Evolutionary conservation across 169 alveolate genomes (phyloP), one percentile per base, ranked within the genome.

Genomic region (Eimeria maxima): DNA sequence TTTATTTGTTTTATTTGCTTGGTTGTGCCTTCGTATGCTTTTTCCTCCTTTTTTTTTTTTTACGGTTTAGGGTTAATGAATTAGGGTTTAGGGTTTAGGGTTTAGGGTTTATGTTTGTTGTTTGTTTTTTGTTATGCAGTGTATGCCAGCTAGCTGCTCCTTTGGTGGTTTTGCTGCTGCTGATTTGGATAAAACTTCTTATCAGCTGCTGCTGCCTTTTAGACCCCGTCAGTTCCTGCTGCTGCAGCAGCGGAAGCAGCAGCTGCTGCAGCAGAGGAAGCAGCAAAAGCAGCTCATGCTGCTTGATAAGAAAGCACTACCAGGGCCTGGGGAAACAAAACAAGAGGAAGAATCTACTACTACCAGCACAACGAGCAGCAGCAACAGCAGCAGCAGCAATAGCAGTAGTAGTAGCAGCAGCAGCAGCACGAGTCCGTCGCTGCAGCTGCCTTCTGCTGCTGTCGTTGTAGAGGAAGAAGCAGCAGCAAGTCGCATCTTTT

Each of bases 401-500:
- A 65, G 74, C 74, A 65, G 74, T n/a, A 65, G 74, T n/a, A 65
- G 74, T n/a, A 65, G 74, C 74, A 65, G 74, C 74, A 65, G 74
- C 74, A 65, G 74, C 74, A 65, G 74, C 74, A 65, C 74, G 74
- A 65, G 74, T 65, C 33, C 74, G 74, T 65, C 13, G 50, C 60
- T 53, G 60, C 60, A 11, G 60, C 60, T 14, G 16, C 60, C 60
- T 53, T 7, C 60, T 53, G 60, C 84, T 73, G 84, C 50, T n/a
- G 84, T 42, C 8, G 50, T 73, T 6, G 84, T 73, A 18, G 84
- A n/a, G 47, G 84, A 73, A 29, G 50, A 29, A 27, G 84, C 84
- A 27, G 44, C 84, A 73, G 84, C 84, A 73, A 7, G 14, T 14
- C 84, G 84, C 8, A 55, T 18, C 47, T 73, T 73, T 47, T 29